Evolutionary conservation across 345 rosid genomes (phyloP), one percentile per base, ranked within the genome.

Genomic region (Nasturtium officinale): DNA sequence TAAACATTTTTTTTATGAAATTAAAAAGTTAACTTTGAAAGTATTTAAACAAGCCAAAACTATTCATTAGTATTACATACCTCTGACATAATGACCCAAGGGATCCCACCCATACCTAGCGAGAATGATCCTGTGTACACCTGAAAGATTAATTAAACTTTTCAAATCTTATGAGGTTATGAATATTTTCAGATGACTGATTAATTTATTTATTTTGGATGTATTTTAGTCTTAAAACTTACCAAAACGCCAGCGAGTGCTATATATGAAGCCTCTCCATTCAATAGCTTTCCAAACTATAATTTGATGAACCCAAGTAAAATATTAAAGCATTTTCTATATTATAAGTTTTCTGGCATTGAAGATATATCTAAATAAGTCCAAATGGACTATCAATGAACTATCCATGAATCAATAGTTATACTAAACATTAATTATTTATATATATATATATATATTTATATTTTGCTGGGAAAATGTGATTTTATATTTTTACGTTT

Each of bases 81-180:
- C 96, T 89, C 92, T 3, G 96, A 85, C 92, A 89, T 89, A 74
- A 89, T 87, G 18, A 84, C 87, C 90, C 90, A 89, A 9, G 96
- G 90, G 43, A 89, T 83, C 43, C 87, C 90, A 77, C 86, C 87
- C 90, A 87, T 85, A 47, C 90, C 96, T 32, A 89, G 35, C 2
- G 86, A 78, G 75, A 85, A 85, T 6, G 86, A 82, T 54, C 87
- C 87, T 0, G 86, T 81, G 37, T 55, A 79, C n/a, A 80, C 77
- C 87, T 85, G 52, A 67, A 20, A 4, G 2, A 18, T 40, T 42
- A 6, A 43, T 21, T 23, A 70, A 61, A 18, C 0, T 56, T 32
- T 2, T 52, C n/a, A 53, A 7, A 52, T 52, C 47, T 47, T 57
- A 45, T 50, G 3, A 17, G 26, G 12, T 18, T 48, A 33, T 46